These are phyloP conservation scores for Petunia secreta DNA, from an alignment of 257 asterid species.

Conservation along the genomic window DNA sequence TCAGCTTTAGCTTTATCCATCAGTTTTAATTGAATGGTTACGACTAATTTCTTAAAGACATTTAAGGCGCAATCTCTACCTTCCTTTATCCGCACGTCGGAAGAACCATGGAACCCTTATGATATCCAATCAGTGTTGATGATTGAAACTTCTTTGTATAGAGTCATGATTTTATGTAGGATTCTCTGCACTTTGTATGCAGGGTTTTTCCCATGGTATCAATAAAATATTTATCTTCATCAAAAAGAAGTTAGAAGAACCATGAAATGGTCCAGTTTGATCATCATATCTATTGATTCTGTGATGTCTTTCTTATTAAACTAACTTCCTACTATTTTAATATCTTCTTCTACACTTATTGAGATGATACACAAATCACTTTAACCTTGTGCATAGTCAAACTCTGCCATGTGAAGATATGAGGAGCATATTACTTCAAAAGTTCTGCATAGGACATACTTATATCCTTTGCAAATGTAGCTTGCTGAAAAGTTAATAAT, in stretches of 20 bases:
- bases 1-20: not conserved
- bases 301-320: slow-evolving; percentile 3
- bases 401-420: not conserved
- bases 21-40: slow-evolving; percentile 18
- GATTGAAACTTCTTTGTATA: slow-evolving; percentile 7
- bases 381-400: slow-evolving; percentile 16
- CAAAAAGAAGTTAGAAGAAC: not conserved
- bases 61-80: slow-evolving; percentile 10
- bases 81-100: slow-evolving; percentile 7
- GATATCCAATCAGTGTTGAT: not conserved
- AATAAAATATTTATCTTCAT: not conserved
- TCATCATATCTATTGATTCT: not conserved
- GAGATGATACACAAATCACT: not conserved
- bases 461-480: slow-evolving; percentile 3
- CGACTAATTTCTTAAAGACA: not conserved
- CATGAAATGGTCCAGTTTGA: not conserved
- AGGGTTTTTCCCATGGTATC: not conserved
- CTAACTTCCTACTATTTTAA: slow-evolving; percentile 9
- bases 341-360: not conserved
- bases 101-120: not conserved
- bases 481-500: not conserved
- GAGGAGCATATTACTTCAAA: not conserved
- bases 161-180: not conserved
- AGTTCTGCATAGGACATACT: not conserved
- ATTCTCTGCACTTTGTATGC: not conserved